phyloP scores from a whole-genome alignment of 2,329 filamentous ascomycete species.

The Apiospora kogelbergensis region DNA sequence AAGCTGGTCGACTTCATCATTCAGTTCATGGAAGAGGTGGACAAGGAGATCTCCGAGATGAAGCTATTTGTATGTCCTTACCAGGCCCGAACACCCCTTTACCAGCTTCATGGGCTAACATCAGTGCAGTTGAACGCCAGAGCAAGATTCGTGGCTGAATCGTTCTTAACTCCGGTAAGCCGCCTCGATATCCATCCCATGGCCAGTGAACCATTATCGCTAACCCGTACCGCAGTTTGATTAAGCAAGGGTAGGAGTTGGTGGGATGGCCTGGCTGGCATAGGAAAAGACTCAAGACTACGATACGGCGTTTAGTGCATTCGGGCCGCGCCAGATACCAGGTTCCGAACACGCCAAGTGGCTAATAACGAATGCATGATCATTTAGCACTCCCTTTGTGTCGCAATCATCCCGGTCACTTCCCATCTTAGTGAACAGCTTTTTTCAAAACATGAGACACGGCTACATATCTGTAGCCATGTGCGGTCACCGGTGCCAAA shows the following conservation, averaged over 20 bases:
- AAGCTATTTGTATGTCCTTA: conserved; percentile 87
- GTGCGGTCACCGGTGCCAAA: not conserved
- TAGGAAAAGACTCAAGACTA: not conserved
- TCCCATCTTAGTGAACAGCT: not conserved
- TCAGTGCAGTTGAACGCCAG: conserved; percentile 79
- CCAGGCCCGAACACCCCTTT: conserved; percentile 8
- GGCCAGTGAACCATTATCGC: not conserved
- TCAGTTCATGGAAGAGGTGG: conserved; percentile 99
- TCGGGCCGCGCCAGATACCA: not conserved
- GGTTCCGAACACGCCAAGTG: not conserved
- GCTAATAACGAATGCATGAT: conserved; percentile 2
- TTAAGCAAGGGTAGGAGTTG: not conserved
- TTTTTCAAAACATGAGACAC: not conserved
- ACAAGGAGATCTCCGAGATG: conserved; percentile 99
- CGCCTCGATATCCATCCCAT: not conserved
- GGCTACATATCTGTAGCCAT: not conserved
- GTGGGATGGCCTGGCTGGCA: not conserved
- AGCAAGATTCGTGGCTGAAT: conserved; percentile 96
- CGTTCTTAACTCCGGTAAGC: conserved; percentile 88
- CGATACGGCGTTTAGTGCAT: not conserved
- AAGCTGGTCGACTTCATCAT: conserved; percentile 99
- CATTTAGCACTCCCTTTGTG: not conserved
- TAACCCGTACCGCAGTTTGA: not conserved
- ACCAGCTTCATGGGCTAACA: conserved; percentile 28
- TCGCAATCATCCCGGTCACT: not conserved